Evolutionary conservation across 306 rosid species (phyloP).

Genomic region (Acacia crassicarpa): DNA sequence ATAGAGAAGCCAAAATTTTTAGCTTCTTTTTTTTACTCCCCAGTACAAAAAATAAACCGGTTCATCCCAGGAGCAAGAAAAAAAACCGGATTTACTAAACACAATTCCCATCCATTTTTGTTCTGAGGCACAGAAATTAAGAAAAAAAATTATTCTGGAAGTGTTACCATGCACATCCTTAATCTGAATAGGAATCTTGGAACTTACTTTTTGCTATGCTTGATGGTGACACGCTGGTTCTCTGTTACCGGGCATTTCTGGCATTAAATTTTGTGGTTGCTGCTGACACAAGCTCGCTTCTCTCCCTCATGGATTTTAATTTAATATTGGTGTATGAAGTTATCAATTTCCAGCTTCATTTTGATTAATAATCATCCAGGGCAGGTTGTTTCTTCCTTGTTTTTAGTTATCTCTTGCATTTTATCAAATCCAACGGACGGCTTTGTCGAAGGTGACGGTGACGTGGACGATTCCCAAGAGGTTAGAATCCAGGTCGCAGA

Average conservation of each 20-base stretch:
- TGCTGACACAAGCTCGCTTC: neutral
- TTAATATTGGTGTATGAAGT: neutral
- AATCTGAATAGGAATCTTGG: neutral
- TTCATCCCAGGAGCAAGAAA: too few species aligned
- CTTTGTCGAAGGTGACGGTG: neutral
- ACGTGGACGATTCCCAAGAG: neutral
- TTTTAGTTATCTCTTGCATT: neutral
- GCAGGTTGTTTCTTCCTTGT: neutral
- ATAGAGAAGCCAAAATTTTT: too few species aligned
- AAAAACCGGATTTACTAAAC: too few species aligned
- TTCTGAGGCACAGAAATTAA: too few species aligned
- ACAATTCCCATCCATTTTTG: too few species aligned
- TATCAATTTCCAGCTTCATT: neutral
- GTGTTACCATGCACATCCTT: too few species aligned
- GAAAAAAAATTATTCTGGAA: too few species aligned
- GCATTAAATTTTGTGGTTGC: neutral
- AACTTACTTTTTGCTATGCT: neutral
- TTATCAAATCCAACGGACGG: neutral
- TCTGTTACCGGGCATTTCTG: neutral
- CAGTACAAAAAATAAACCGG: too few species aligned
- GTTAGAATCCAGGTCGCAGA: neutral
- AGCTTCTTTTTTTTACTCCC: too few species aligned
- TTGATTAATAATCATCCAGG: neutral
- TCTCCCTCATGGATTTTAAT: neutral
- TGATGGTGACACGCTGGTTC: conserved; percentile 6